Conservation (phyloP, 2,329 filamentous ascomycete species). For the Pyricularia pennisetigena region DNA sequence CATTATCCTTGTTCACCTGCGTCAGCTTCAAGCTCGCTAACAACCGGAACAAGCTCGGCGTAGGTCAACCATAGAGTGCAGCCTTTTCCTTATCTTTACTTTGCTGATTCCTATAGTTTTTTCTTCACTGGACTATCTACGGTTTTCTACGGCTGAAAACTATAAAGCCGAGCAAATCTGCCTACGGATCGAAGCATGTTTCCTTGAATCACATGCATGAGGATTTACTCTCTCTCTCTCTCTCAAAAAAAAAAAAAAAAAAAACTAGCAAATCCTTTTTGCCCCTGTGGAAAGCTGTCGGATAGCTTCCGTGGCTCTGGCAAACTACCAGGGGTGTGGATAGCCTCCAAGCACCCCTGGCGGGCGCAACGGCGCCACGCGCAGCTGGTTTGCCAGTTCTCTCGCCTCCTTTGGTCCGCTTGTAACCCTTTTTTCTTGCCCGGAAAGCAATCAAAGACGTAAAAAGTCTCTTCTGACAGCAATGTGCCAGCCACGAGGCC, state of each 20-base stretch:
- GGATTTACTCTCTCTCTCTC: neutral
- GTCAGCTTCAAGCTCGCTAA: neutral
- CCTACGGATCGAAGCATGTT: neutral
- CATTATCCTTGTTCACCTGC: neutral
- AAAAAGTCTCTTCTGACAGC: neutral
- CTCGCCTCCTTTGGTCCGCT: neutral
- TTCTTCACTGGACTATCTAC: neutral
- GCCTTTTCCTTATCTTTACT: neutral
- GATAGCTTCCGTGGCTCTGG: neutral
- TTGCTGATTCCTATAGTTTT: neutral
- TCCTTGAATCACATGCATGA: neutral
- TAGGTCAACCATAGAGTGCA: neutral
- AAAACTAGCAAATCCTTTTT: neutral
- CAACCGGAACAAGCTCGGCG: neutral
- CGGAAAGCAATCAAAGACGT: neutral
- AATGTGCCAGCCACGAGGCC: neutral
- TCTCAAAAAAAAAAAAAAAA: too few relatives aligned
- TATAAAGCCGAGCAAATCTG: neutral
- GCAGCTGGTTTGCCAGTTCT: neutral
- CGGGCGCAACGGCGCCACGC: constrained; percentile 1
- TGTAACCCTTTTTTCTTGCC: neutral
- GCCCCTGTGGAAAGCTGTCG: neutral
- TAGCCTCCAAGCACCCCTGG: neutral
- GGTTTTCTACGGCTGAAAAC: neutral
- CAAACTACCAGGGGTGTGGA: neutral